These are phyloP conservation scores for Exobasidium rhododendri DNA, from an alignment of 1,284 basidiomycete species.

Conservation along the genomic window DNA sequence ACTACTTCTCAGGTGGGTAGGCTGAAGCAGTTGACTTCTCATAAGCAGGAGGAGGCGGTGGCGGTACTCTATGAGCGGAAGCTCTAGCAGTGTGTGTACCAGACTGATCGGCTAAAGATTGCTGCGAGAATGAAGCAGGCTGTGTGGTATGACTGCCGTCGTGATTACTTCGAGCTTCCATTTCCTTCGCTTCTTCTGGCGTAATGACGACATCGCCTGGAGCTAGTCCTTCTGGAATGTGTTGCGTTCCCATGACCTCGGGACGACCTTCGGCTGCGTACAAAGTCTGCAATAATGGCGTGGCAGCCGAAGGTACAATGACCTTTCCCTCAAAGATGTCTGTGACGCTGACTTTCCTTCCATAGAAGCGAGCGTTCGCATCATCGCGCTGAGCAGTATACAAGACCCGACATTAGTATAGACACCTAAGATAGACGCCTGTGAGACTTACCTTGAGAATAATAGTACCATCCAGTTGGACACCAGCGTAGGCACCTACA, in stretches of 20 bases:
- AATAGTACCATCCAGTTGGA: conserved; percentile 53
- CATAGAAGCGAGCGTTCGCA: conserved; percentile 47
- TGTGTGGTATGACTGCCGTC: not conserved
- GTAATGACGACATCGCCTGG: conserved; percentile 41
- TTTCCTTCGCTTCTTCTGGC: conserved; percentile 25
- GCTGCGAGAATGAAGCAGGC: too few relatives aligned
- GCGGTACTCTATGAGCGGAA: not conserved
- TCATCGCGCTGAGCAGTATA: conserved; percentile 30
- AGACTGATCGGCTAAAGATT: too few relatives aligned
- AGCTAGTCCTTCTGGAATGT: conserved; percentile 34
- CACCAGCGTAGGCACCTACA: conserved; percentile 42
- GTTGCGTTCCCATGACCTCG: conserved; percentile 36
- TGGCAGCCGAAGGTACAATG: conserved; percentile 22
- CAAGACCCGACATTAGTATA: not conserved
- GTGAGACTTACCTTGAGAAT: conserved; percentile 23
- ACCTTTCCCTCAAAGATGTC: conserved; percentile 38
- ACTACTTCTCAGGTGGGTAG: not conserved
- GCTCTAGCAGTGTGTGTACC: too few relatives aligned
- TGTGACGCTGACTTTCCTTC: conserved; percentile 19
- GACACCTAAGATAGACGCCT: not conserved
- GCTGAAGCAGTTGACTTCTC: not conserved
- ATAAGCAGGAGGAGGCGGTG: not conserved
- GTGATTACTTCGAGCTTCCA: conserved; percentile 9
- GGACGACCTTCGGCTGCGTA: conserved; percentile 46
- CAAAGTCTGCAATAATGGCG: conserved; percentile 47